phyloP scores from a whole-genome alignment of 768 basidiomycete genomes.

The Leccinum fibrillosum region DNA sequence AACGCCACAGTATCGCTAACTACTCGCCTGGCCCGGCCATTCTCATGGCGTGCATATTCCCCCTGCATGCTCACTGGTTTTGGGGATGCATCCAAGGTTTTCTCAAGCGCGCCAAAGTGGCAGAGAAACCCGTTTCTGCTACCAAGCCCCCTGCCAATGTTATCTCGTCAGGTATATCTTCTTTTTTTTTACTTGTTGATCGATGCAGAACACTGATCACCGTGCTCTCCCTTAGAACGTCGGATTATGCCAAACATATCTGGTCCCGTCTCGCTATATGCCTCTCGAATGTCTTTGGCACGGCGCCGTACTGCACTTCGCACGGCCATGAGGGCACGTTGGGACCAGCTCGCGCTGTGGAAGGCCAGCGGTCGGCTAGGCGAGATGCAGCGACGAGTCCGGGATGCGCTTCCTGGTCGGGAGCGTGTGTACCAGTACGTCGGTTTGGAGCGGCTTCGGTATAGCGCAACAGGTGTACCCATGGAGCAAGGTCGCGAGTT shows the following conservation, averaged over 20 bases:
- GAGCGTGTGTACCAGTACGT: conserved; percentile 32
- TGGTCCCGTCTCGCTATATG: conserved; percentile 2
- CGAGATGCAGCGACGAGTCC: conserved; percentile 29
- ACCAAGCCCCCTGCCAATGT: conserved; percentile 3
- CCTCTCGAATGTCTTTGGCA: conserved; percentile 22
- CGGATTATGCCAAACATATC: conserved; percentile 9
- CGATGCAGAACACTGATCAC: background rate
- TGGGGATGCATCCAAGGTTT: conserved; percentile 47
- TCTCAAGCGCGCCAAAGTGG: conserved; percentile 28
- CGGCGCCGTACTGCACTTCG: conserved; percentile 28
- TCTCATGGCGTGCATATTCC: conserved; percentile 40
- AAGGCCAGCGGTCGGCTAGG: conserved; percentile 24
- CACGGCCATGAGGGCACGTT: conserved; percentile 25
- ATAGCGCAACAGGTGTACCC: background rate
- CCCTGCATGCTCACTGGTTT: conserved; percentile 56
- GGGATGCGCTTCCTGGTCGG: conserved; percentile 25
- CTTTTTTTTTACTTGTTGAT: background rate
- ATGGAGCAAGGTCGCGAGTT: background rate
- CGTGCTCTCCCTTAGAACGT: conserved; percentile 13
- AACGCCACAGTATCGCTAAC: conserved; percentile 27
- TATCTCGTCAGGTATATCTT: conserved; percentile 10
- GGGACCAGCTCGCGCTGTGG: conserved; percentile 29
- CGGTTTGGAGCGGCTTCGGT: conserved; percentile 13
- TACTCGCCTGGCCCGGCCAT: conserved; percentile 39
- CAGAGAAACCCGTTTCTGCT: background rate